Evolutionary conservation across 352 stramenopile genomes (phyloP).

Genomic region (Phytophthora cactorum): DNA sequence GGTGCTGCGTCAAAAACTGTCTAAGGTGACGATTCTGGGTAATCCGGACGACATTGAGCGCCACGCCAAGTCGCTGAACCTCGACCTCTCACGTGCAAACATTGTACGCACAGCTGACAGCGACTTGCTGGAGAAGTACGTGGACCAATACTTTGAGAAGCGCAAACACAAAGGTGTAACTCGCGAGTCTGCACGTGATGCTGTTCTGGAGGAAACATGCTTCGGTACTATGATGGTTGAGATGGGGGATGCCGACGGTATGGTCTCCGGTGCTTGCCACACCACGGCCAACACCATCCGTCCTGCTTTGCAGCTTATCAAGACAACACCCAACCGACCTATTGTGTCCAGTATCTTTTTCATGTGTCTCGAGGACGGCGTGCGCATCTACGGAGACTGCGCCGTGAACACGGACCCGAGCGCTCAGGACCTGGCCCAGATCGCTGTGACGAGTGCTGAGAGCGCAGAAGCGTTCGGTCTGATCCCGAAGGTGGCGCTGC

Average conservation of each 20-base stretch:
- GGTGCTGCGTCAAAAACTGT: conserved; percentile 65
- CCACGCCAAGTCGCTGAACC: conserved; percentile 68
- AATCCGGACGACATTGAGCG: conserved; percentile 71
- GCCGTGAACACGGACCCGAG: conserved; percentile 86
- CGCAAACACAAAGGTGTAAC: conserved; percentile 89
- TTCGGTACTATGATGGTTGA: conserved; percentile 91
- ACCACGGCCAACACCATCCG: conserved; percentile 90
- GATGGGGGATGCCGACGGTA: conserved; percentile 77
- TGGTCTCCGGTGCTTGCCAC: conserved; percentile 87
- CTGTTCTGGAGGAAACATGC: conserved; percentile 74
- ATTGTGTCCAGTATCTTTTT: conserved; percentile 90
- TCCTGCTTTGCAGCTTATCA: conserved; percentile 89
- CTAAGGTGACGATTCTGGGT: conserved; percentile 81
- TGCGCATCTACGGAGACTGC: conserved; percentile 87
- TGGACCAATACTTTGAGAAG: conserved; percentile 69
- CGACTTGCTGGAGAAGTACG: conserved; percentile 62
- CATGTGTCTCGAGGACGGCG: conserved; percentile 85
- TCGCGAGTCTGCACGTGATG: conserved; percentile 55
- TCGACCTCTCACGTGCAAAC: conserved; percentile 65
- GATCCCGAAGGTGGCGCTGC: conserved; percentile 81
- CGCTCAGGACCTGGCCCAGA: conserved; percentile 77
- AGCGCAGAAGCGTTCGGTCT: conserved; percentile 82
- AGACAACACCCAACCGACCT: conserved; percentile 68
- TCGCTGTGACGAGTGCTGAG: conserved; percentile 78
- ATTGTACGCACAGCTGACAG: conserved; percentile 66